phyloP scores from a whole-genome alignment of 176 grass and related monocot genomes.

The Hordeum marinum region DNA sequence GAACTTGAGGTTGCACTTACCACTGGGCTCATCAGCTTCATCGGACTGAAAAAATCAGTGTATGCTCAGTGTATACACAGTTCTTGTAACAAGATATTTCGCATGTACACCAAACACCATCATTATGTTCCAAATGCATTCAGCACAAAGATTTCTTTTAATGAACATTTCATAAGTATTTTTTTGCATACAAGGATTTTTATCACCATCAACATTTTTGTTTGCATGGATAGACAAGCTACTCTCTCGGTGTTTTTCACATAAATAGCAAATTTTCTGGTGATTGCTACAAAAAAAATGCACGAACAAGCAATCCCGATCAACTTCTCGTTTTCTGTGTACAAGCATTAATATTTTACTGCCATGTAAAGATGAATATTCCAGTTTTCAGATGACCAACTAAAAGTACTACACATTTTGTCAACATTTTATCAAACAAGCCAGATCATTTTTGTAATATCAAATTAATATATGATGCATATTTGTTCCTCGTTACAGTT shows the following conservation, averaged over 20 bases:
- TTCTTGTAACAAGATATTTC: background rate
- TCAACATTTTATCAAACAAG: background rate
- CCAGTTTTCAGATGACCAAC: background rate
- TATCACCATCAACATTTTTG: background rate
- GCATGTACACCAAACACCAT: background rate
- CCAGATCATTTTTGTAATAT: background rate
- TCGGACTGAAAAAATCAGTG: slow-evolving; percentile 17
- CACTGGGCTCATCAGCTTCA: slow-evolving; percentile 10
- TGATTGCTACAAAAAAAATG: background rate
- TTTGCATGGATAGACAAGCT: background rate
- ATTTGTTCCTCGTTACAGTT: background rate
- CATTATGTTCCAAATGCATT: background rate
- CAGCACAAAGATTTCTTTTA: background rate
- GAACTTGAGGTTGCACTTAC: slow-evolving; percentile 43
- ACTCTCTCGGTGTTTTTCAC: no score
- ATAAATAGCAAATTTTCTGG: background rate
- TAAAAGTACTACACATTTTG: background rate
- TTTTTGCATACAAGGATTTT: background rate
- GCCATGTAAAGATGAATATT: background rate
- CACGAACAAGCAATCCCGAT: background rate
- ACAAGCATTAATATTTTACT: background rate
- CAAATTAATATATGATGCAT: background rate
- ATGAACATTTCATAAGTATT: background rate
- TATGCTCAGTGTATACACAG: background rate
- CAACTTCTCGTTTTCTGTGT: background rate